These are phyloP conservation scores for Tuber microsphaerosporum DNA, from an alignment of 495 filamentous ascomycete genomes.

Conservation along the genomic window DNA sequence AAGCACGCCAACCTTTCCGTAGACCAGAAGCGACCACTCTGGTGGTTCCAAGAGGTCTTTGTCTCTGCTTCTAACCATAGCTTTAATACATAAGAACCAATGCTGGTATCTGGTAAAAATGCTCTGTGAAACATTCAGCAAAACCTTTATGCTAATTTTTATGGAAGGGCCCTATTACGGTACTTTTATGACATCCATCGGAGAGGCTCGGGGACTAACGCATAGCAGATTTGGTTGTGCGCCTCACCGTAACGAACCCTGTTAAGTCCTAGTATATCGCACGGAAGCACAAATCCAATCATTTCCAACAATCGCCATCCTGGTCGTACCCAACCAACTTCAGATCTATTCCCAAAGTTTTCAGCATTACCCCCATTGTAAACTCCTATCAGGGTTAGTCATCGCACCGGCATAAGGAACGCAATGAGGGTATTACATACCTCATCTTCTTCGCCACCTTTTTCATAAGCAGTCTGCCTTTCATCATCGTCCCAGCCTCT, in stretches of 20 bases:
- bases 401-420: neutral
- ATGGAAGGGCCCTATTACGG: neutral
- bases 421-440: conserved; percentile 9
- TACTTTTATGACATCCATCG: neutral
- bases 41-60: neutral
- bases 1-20: neutral
- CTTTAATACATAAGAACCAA: neutral
- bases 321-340: conserved; percentile 31
- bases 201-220: neutral
- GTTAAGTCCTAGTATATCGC: neutral
- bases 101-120: neutral
- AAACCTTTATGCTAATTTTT: neutral
- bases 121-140: neutral
- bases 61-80: neutral
- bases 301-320: conserved; percentile 30
- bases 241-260: neutral
- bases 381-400: conserved; percentile 23
- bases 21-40: neutral
- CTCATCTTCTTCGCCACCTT: conserved; percentile 28
- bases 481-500: conserved; percentile 38
- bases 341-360: conserved; percentile 35
- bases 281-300: neutral
- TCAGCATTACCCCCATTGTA: conserved; percentile 41
- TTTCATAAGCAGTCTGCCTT: conserved; percentile 16
- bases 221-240: neutral